These are phyloP conservation scores for Cladosporium austrohemisphaericum DNA, from an alignment of 2,329 filamentous ascomycete genomes.

Conservation along the genomic window DNA sequence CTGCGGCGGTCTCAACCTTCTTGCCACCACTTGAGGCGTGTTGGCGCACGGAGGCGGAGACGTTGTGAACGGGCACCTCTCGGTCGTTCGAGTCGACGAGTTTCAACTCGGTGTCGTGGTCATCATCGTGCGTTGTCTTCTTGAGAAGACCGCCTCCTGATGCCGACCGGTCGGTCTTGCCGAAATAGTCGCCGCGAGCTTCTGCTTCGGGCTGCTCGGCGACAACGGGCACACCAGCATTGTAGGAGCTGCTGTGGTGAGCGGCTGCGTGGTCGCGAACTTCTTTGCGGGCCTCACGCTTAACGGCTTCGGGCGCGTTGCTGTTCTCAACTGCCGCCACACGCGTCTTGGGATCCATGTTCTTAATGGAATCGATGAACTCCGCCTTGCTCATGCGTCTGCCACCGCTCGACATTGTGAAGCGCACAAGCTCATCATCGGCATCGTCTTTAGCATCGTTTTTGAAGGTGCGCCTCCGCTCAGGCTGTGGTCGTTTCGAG, in stretches of 20 bases:
- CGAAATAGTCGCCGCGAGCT: slow-evolving; percentile 4
- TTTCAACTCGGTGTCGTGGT: slow-evolving; percentile 40
- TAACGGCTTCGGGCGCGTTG: slow-evolving; percentile 46
- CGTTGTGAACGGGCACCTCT: slow-evolving; percentile 47
- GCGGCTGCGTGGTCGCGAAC: slow-evolving; percentile 32
- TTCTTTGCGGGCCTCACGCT: slow-evolving; percentile 44
- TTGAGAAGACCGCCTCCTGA: neutral
- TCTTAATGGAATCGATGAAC: slow-evolving; percentile 70
- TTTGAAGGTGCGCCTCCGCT: slow-evolving; percentile 5
- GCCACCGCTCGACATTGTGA: slow-evolving; percentile 70
- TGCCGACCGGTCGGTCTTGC: neutral
- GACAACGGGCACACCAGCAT: slow-evolving; percentile 22
- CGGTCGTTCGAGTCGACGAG: slow-evolving; percentile 44
- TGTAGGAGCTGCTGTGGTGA: slow-evolving; percentile 10
- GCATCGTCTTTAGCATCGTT: slow-evolving; percentile 24
- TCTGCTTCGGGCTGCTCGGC: slow-evolving; percentile 22
- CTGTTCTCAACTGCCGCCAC: slow-evolving; percentile 47
- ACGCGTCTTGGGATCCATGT: slow-evolving; percentile 64
- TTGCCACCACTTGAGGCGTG: slow-evolving; percentile 1
- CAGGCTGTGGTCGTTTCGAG: slow-evolving; percentile 1
- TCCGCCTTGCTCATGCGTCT: slow-evolving; percentile 75
- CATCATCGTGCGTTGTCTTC: neutral
- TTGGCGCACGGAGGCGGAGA: slow-evolving; percentile 30
- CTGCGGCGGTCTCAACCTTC: slow-evolving; percentile 35
- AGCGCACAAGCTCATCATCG: slow-evolving; percentile 69